Evolutionary conservation across 345 rosid genomes (phyloP), one percentile per base, ranked within the genome.

Genomic region (Euphorbia tirucalli): DNA sequence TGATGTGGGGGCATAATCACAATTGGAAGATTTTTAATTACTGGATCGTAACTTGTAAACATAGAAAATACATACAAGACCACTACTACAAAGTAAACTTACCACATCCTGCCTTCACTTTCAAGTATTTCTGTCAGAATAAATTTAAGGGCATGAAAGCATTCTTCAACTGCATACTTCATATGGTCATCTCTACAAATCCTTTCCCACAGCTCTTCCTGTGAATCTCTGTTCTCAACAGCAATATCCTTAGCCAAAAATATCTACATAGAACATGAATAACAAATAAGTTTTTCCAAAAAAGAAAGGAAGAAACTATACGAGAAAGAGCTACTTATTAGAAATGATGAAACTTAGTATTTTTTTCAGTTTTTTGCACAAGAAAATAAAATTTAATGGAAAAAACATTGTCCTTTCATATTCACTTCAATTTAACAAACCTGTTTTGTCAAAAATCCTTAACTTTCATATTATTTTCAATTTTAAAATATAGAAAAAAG

Each of bases 111-210:
- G 83, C 97, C 99, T 84, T 95, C 99, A 41, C 79, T 91, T 58
- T 88, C 96, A 79, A 95, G 74, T 72, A 90, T 87, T 78, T 88
- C 92, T 27, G 82, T 86, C 61, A 95, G 83, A 73, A 95, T 85
- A 82, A 75, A 55, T 71, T 74, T 87, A 24, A 92, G 91, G 75
- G 86, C 73, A 74, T 84, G 39, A 68, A 83, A 95, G 81, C 88
- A 92, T 79, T 95, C 99, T 68, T 84, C 92, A 81, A 95, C 99
- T 19, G 97, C 99, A 86, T 88, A 92, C 81, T 88, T 92, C 99
- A 90, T 95, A 79, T 90, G 84, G 3, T 92, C 97, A 85, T 95
- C 99, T 73, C 85, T 88, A 39, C 72, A 82, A 74, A 95, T 88
- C 80, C 90, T 89, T 68, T 95, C 99, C 87, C 93, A 84, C 11